Base-by-base conservation (phyloP, 306 rosid species). In the Lupinus albus region DNA sequence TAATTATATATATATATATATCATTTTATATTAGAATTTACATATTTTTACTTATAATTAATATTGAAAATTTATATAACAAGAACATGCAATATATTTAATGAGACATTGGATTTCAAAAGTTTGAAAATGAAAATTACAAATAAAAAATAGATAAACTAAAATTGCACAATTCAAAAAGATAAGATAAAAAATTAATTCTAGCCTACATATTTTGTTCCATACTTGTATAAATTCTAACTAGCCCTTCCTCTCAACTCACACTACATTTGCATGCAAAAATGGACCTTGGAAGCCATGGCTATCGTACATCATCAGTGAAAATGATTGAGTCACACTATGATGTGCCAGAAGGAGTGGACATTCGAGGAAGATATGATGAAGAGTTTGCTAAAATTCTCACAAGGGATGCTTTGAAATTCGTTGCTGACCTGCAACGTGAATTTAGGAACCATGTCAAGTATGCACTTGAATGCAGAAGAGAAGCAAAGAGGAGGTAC, bases 391-490 rank as follows among this genome's bases (percentile, higher is more conserved):
- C 88, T 0, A 86, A 55, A 64, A 93, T 88, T 13, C 82, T 88
- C 4, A 89, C 76, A n/a, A 86, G 64, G 76, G 95, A 93, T 54
- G 97, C 98, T 7, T 41, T 93, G 80, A 12, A 58, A 49, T 93
- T 88, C 15, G 89, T 89, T 64, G 88, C 82, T 41, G 88, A 78
- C 30, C 70, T 93, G 63, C 97, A 93, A 63, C 85, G 86, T 41
- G 91, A 86, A 85, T 86, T 88, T 18, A 85, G 86, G 81, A 83
- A 75, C 80, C 89, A 75, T 7, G 72, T 93, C 6, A 81, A 78
- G 76, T 89, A 89, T 15, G 93, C 97, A 0, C 5, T 93, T 48
- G 89, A 88, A 72, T 86, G 95, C 55, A 80, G 97, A 65, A 84
- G 50, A 68, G 95, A 93, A 50, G 89, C 89, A 11, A 88, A 86